Evolutionary conservation across 805 yeast genomes (phyloP), one percentile per base, ranked within the genome.

Genomic region (Saccharomycopsis fibuligera): DNA sequence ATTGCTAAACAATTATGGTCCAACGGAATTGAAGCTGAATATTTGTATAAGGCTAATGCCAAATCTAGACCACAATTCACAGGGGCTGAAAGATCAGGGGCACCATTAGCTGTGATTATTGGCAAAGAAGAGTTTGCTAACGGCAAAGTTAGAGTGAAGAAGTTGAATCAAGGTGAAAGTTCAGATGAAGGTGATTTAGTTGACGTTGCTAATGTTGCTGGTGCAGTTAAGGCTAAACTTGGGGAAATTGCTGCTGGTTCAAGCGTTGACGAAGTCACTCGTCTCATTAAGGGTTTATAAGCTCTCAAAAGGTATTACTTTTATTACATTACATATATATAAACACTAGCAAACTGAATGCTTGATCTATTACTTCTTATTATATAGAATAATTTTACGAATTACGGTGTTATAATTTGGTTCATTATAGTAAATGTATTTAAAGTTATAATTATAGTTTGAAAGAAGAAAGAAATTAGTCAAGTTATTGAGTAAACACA

Each of bases 1-100:
- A 76, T 93, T 41, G 80, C 96, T 47, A 83, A 87, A 60, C 65
- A 72, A 58, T 75, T 93, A 58, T 93, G 99, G 99, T 73, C 72
- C 36, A 84, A 83, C 6, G 96, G 93, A 31, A 81, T 93, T 56
- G 95, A 87, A 63, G 74, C 95, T 41, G 99, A 93, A 69, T 95
- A 81, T 65, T 74, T 91, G 54, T 93, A 87, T 73, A 93, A 93
- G 68, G 77, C 87, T 48, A 93, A 93, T 72, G 95, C 95, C 48
- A 93, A 93, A 66, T 85, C 89, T 50, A 83, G 96, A 65, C 93
- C 91, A 67, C 99, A 93, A 69, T 93, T 93, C 56, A 98, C 91
- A 59, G 95, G 96, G 44, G 98, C 99, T 38, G 99, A 93, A 60
- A 90, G 87, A 68, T 72, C 88, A 2, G 98, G 96, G 22, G 87